Evolutionary conservation across 495 filamentous ascomycete genomes (phyloP), one percentile per base, ranked within the genome.

Genomic region (Neurospora sp.): DNA sequence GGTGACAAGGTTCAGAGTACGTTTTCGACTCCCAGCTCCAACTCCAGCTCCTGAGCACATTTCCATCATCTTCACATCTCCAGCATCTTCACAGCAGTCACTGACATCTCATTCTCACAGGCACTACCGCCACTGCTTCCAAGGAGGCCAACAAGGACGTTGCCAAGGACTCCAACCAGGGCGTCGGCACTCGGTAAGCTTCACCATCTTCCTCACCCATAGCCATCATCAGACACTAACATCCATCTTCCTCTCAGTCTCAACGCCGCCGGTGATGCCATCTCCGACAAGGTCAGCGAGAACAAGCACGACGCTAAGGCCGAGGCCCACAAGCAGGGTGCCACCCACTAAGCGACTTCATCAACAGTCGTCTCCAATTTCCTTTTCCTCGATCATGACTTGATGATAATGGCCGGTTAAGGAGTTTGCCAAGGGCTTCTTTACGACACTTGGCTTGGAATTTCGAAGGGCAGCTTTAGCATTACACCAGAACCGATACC

Each of bases 131-230:
- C 76, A 80, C 78, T 69, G 83, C 86, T 41, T 87, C 85, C 82
- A 90, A 90, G 87, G 88, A 90, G 85, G 83, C 86, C 82, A 90
- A 90, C 86, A 90, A 90, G 86, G 77, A 85, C 41, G 85, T 89
- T 69, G 88, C 88, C 77, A 88, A 90, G 86, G 87, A 90, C 83
- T 77, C 61, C 81, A 79, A 87, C 78, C 85, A 81, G 41, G 74
- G 73, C 65, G n/a, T 86, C 39, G 75, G 83, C 79, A 84, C 83
- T 80, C 88, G 88, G 85, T 86, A 81, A 81, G 83, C 69, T 69
- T 38, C 7, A 65, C 18, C 40, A 38, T 65, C 44, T 70, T 69
- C 12, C 31, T 14, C 38, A 39, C n/a, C 68, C 41, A 40, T 9
- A 2, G 3, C 31, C 3, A 8, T 37, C 42, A 35, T 31, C 9